Base-by-base conservation (phyloP, 2,329 filamentous ascomycete species). In the Fusarium sp. region DNA sequence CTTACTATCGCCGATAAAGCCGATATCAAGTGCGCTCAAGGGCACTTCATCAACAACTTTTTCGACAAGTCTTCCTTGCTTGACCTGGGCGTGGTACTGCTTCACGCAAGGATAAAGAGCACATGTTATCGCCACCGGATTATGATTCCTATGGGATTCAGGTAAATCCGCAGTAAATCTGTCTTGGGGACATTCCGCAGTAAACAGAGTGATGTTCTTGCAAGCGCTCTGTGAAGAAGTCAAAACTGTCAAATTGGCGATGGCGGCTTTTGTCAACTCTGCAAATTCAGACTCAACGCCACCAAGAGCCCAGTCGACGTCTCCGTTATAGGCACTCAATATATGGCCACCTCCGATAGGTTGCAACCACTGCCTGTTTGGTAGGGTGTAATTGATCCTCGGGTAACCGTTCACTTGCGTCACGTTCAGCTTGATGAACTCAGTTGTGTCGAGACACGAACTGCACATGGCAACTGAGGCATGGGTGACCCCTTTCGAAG, bases 71-170 rank as follows among this genome's bases (percentile, higher is more conserved):
- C 25, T n/a, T 24, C 40, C 42, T 3, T 22, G 5, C 12, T 63
- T 59, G 0, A 63, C 20, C n/a, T 29, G 15, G 27, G 40, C 60
- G 12, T 63, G 16, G 16, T 63, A 63, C 10, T 63, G 29, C 12
- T 63, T 63, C 12, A 63, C n/a, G 8, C 60, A 63, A 7, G 60
- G 60, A 2, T 63, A 63, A 1, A 63, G 46, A 3, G 60, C 40
- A 7, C 60, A 63, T 3, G 60, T 46, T 6, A 18, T n/a, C 12
- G 58, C 58, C 16, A 46, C 5, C 2, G 16, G 16, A 29, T 55
- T 32, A 1, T 25, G 5, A 6, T 1, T 2, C 3, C 10, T 22
- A 1, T 14, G 2, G 7, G 2, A 0, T 8, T 46, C 5, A 0
- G 57, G 58, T 2, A 32, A 4, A 3, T 46, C 6, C 4, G 25